Conservation (phyloP, 306 rosid genomes). For the Prosopis cineraria region DNA sequence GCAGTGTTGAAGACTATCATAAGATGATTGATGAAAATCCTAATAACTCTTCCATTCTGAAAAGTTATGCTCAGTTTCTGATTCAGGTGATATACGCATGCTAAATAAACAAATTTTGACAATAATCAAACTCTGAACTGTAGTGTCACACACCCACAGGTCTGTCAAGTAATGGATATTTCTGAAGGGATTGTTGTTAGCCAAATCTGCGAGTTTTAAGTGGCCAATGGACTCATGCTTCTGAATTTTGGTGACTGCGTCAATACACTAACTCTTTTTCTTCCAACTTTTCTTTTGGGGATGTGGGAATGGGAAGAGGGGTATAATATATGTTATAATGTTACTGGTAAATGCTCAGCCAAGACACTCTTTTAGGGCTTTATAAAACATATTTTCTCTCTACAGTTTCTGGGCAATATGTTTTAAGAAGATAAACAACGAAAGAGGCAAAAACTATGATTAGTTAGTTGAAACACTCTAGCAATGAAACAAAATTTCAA, state of each 20-base stretch:
- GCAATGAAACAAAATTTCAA: background rate
- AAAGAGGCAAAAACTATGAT: background rate
- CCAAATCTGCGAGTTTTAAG: conserved; percentile 12
- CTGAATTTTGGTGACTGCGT: conserved; percentile 23
- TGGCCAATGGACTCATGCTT: background rate
- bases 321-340: background rate
- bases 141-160: background rate
- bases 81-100: conserved; percentile 53
- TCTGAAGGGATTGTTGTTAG: background rate
- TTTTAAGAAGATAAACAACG: background rate
- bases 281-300: background rate
- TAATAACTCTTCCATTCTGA: conserved; percentile 54
- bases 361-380: conserved; percentile 6
- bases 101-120: background rate
- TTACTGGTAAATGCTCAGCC: background rate
- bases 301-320: background rate
- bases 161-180: background rate
- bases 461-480: conserved; percentile 11
- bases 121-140: background rate
- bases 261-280: background rate
- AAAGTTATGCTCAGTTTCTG: conserved; percentile 74
- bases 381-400: background rate
- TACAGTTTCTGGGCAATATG: background rate
- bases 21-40: conserved; percentile 65
- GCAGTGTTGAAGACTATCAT: conserved; percentile 47